Evolutionary conservation across 2,329 filamentous ascomycete genomes (phyloP).

Genomic region (Onygena corvina): DNA sequence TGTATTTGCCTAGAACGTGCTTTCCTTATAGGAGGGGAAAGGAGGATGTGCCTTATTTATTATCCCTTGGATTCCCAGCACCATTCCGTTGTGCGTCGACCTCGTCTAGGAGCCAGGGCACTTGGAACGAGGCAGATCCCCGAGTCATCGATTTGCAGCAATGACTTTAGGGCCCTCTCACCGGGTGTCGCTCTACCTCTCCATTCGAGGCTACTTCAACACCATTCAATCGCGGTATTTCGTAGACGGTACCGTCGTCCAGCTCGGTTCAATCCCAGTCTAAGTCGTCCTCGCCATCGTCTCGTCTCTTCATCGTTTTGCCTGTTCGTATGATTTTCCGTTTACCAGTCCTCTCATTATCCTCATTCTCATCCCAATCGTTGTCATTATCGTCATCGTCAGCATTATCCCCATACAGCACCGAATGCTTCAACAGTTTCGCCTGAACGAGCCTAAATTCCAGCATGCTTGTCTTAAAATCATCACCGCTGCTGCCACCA

Average conservation of each 20-base stretch:
- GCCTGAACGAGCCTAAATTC: constrained; percentile 33
- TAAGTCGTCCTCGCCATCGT: constrained; percentile 28
- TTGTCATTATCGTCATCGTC: constrained; percentile 18
- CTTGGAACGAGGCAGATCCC: background rate
- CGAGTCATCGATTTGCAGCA: background rate
- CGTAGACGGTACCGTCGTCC: background rate
- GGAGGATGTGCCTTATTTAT: background rate
- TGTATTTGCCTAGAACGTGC: too few relatives aligned
- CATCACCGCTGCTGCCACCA: constrained; percentile 27
- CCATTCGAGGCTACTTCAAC: background rate
- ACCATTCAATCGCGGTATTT: background rate
- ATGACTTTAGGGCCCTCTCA: background rate
- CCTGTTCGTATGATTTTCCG: constrained; percentile 24
- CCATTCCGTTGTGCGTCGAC: background rate
- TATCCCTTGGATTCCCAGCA: background rate
- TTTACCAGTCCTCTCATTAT: constrained; percentile 19
- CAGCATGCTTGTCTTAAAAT: constrained; percentile 31
- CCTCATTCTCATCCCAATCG: constrained; percentile 16
- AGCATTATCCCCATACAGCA: constrained; percentile 20
- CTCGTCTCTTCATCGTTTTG: constrained; percentile 16
- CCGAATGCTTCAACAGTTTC: constrained; percentile 30
- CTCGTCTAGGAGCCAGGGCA: background rate
- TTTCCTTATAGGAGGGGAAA: too few relatives aligned
- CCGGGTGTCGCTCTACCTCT: background rate
- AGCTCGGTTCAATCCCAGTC: constrained; percentile 36